Evolutionary conservation across 2,329 filamentous ascomycete species (phyloP), one percentile per base, ranked within the genome.

Genomic region (Calonectria pseudoreteaudii): DNA sequence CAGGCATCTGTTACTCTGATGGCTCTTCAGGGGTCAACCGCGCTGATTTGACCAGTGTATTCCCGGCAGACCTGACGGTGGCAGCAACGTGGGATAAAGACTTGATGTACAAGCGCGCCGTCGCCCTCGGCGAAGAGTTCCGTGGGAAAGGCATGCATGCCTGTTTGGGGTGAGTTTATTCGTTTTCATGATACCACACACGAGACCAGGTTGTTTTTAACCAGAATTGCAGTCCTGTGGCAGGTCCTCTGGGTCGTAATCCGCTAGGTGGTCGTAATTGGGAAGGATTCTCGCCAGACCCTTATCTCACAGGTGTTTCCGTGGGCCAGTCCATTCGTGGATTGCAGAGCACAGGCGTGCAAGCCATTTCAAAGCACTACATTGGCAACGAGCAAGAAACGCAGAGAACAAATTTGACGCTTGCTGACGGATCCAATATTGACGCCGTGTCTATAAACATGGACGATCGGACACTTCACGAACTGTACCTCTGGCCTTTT

Each of bases 321-420:
- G 70, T 92, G 81, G 86, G 86, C n/a, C 23, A 88, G 92, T 81
- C 93, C 91, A 0, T 88, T 95, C 87, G 89, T 78, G 94, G 94
- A 68, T 93, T 95, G 49, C 94, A 95, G 81, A 88, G 89, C 82
- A 88, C 89, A 26, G 92, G 92, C 79, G 89, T 94, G 41, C 91
- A 94, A 83, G 90, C 93, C 73, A 91, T 89, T 81, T 90, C 89
- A 11, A 92, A 92, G 84, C 81, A 83, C 49, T 82, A 73, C 30
- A 76, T 83, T 30, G 77, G 75, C 7, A 82, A 83, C 49, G 82
- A 83, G 64, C 81, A 83, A 68, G 80, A 83, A 73, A 78, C 74
- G 18, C 71, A n/a, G n/a, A n/a, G n/a, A 78, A 6, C 88, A 91
- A 75, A 91, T 36, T 30, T 11, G n/a, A 4, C 44, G 23, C 36